phyloP scores from a whole-genome alignment of 768 basidiomycete genomes.

The Rhodotorula taiwanensis region DNA sequence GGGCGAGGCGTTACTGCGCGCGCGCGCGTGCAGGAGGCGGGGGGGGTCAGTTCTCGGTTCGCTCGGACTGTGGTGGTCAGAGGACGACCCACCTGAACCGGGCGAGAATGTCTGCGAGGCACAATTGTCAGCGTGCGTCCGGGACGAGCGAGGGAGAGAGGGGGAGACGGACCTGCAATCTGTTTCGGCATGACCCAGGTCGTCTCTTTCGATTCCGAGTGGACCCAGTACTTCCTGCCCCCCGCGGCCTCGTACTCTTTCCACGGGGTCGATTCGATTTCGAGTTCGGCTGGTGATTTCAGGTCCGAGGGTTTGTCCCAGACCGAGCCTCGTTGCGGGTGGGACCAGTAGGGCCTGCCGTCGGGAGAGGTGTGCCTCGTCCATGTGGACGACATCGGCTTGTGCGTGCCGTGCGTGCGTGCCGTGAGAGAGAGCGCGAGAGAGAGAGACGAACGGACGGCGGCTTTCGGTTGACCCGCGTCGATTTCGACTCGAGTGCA shows the following conservation, averaged over 20 bases:
- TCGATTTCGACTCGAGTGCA: too few relatives aligned
- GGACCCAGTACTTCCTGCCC: conserved; percentile 45
- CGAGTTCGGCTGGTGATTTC: conserved; percentile 68
- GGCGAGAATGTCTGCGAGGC: conserved; percentile 41
- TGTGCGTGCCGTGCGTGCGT: background rate
- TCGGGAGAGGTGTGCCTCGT: conserved; percentile 25
- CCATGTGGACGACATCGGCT: conserved; percentile 5
- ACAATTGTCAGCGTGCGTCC: background rate
- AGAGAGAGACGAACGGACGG: background rate
- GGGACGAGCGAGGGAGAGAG: background rate
- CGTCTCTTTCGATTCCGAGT: conserved; percentile 83
- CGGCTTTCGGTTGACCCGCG: too few relatives aligned
- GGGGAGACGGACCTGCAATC: conserved; percentile 47
- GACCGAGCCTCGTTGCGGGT: conserved; percentile 17
- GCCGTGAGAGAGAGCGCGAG: too few relatives aligned
- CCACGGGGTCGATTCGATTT: conserved; percentile 51
- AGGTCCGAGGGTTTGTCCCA: conserved; percentile 98
- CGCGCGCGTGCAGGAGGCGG: background rate
- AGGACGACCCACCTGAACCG: conserved; percentile 44
- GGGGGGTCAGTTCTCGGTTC: background rate
- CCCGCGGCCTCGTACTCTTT: conserved; percentile 70
- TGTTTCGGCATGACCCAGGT: conserved; percentile 99
- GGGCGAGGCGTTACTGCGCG: background rate
- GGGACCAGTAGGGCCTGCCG: conserved; percentile 34
- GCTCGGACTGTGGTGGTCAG: too few relatives aligned